These are phyloP conservation scores for Malus hybrid DNA, from an alignment of 331 rosid genomes.

Conservation along the genomic window DNA sequence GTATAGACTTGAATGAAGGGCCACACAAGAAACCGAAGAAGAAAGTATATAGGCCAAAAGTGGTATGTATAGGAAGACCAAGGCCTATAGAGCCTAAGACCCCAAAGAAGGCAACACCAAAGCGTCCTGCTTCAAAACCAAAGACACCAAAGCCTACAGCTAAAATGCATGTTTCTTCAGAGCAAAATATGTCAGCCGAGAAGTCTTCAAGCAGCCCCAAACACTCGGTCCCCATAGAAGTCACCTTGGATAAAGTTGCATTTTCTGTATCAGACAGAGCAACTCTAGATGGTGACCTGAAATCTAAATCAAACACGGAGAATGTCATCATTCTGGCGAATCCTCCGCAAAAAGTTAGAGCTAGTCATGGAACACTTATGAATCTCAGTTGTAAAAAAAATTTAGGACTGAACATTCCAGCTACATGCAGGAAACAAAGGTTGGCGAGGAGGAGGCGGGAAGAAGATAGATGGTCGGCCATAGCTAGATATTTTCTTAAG, in stretches of 20 bases:
- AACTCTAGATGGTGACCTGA: constrained; percentile 41
- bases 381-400: background rate
- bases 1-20: constrained; percentile 39
- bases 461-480: background rate
- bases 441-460: background rate
- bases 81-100: constrained; percentile 13
- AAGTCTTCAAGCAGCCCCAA: constrained; percentile 30
- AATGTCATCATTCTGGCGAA: constrained; percentile 11
- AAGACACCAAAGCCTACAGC: constrained; percentile 24
- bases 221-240: constrained; percentile 9
- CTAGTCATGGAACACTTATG: background rate
- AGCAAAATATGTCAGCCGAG: constrained; percentile 7
- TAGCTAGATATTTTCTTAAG: background rate
- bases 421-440: constrained; percentile 11
- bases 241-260: constrained; percentile 8
- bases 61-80: constrained; percentile 47
- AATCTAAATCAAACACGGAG: constrained; percentile 17
- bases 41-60: constrained; percentile 70
- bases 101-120: constrained; percentile 27
- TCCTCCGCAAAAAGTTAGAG: constrained; percentile 21
- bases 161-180: constrained; percentile 4
- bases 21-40: constrained; percentile 53
- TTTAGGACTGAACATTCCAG: constrained; percentile 3
- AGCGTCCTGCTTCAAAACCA: background rate
- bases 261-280: constrained; percentile 32